Percentiles rank a stretch among this genome's conserved stretches.
Evolutionary conservation across 345 rosid species (phyloP).

Genomic region (Mangifera indica): DNA sequence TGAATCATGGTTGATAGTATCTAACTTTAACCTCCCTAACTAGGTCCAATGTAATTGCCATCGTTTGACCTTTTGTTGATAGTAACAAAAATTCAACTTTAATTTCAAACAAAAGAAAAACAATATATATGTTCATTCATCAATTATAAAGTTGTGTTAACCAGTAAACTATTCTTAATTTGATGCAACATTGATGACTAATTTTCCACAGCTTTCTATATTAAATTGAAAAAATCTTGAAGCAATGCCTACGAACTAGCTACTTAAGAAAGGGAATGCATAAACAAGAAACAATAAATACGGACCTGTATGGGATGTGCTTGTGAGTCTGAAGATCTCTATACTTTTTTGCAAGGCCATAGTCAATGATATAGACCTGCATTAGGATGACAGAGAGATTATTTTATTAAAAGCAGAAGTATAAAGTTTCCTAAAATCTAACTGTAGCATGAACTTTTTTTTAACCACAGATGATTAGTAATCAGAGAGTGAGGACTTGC

Average conservation of each 20-base stretch:
- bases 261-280: background rate
- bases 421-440: background rate
- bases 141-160: too few relatives aligned
- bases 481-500: background rate
- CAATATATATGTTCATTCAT: too few relatives aligned
- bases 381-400: constrained; percentile 3
- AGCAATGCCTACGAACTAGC: background rate
- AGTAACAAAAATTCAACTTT: background rate
- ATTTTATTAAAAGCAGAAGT: constrained; percentile 8
- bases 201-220: too few relatives aligned
- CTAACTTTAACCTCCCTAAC: background rate
- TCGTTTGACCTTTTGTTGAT: background rate
- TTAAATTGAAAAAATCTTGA: background rate
- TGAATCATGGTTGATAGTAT: background rate
- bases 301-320: constrained; percentile 81
- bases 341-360: constrained; percentile 88
- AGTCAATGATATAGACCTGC: constrained; percentile 78
- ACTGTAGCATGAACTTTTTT: background rate
- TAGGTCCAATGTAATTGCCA: background rate
- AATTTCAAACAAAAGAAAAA: background rate
- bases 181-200: too few relatives aligned
- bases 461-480: background rate
- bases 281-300: background rate
- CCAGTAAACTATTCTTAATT: background rate
- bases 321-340: constrained; percentile 90